Percentiles rank a stretch among this genome's conserved stretches.
phyloP scores from a whole-genome alignment of 331 rosid species.

The Stylosanthes scabra region DNA sequence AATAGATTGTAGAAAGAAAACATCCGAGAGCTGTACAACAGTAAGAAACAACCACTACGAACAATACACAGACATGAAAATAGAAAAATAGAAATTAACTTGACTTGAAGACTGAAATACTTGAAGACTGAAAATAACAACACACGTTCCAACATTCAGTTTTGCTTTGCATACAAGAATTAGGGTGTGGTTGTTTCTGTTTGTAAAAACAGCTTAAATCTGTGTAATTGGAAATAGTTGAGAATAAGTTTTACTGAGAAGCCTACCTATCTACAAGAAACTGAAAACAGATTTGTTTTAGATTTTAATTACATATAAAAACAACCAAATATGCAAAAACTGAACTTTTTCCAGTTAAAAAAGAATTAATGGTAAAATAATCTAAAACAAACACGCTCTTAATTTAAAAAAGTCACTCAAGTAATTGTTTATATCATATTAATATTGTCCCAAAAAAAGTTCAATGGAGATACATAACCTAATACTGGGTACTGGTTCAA shows the following conservation, averaged over 20 bases:
- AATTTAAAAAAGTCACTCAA: constrained; percentile 1
- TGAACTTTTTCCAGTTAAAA: too few species aligned
- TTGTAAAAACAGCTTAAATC: too few species aligned
- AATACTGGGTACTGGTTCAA: too few species aligned
- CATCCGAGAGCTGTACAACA: neutral
- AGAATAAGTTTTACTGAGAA: too few species aligned
- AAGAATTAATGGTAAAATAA: too few species aligned
- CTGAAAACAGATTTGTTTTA: too few species aligned
- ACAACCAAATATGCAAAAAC: too few species aligned
- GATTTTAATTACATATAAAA: too few species aligned
- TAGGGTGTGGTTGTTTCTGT: too few species aligned
- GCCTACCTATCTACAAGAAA: too few species aligned
- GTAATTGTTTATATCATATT: neutral
- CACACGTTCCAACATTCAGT: constrained; percentile 8
- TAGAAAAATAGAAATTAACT: neutral
- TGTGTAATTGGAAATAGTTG: too few species aligned
- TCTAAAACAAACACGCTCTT: neutral
- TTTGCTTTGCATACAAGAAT: neutral
- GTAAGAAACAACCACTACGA: neutral
- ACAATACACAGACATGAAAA: too few species aligned
- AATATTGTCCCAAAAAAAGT: neutral
- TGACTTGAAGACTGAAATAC: neutral
- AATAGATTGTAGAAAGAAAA: neutral
- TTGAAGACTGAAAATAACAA: neutral
- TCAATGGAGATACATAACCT: neutral